Conservation (phyloP, 2,329 filamentous ascomycete genomes). For the Sclerotinia spermophila region DNA sequence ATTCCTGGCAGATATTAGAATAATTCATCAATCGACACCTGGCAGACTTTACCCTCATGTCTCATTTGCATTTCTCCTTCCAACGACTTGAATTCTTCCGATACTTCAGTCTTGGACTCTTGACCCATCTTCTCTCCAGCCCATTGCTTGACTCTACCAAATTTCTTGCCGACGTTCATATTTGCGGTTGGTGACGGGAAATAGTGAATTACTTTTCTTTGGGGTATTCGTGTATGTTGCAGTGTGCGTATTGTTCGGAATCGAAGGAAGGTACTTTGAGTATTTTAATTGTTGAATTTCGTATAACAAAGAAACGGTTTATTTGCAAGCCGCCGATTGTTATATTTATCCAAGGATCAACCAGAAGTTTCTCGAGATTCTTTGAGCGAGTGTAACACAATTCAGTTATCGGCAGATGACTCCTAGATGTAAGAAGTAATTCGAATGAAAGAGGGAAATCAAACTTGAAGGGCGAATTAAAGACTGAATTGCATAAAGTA, state of each 20-base stretch:
- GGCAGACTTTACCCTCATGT: slow-evolving; percentile 66
- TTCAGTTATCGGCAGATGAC: not conserved
- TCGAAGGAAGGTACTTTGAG: not conserved
- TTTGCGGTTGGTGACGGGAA: slow-evolving; percentile 22
- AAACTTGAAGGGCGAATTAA: slow-evolving; percentile 8
- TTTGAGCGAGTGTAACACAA: not conserved
- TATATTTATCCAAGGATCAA: slow-evolving; percentile 8
- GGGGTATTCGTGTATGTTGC: not conserved
- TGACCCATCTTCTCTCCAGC: slow-evolving; percentile 93
- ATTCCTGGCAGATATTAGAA: slow-evolving; percentile 60
- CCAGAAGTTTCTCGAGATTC: not conserved
- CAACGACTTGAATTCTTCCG: slow-evolving; percentile 86
- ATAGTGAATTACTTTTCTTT: not conserved
- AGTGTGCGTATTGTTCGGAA: not conserved
- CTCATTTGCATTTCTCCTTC: slow-evolving; percentile 88
- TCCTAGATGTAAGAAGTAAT: not conserved
- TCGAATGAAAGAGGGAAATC: not conserved
- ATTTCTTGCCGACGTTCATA: slow-evolving; percentile 64
- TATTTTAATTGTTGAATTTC: not conserved
- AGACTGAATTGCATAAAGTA: slow-evolving; percentile 11
- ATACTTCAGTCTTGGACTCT: slow-evolving; percentile 80
- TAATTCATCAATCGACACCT: not conserved
- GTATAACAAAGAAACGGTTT: slow-evolving; percentile 3
- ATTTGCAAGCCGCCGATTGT: not conserved
- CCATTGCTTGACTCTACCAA: slow-evolving; percentile 97